These are phyloP conservation scores for Cladosporium sp. DNA, from an alignment of 2,329 filamentous ascomycete genomes.

Conservation along the genomic window DNA sequence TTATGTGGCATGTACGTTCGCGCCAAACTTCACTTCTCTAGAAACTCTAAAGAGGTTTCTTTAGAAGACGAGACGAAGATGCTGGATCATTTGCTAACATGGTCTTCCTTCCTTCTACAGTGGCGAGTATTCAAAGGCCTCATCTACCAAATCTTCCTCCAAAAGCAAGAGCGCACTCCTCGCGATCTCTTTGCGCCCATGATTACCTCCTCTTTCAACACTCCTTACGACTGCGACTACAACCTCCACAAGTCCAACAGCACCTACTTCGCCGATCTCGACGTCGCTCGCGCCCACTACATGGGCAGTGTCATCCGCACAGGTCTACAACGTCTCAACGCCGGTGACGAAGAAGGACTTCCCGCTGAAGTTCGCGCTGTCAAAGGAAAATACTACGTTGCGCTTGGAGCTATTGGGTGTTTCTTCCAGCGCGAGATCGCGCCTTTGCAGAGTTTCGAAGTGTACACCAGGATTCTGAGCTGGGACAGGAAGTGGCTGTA, in stretches of 20 bases:
- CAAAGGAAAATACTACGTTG: conserved; percentile 41
- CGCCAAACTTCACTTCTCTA: not conserved
- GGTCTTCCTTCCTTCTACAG: conserved; percentile 28
- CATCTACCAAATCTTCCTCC: conserved; percentile 45
- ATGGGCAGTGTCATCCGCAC: conserved; percentile 58
- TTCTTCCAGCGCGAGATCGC: conserved; percentile 41
- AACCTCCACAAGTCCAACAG: conserved; percentile 81
- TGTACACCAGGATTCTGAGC: conserved; percentile 13
- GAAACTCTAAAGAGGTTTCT: not conserved
- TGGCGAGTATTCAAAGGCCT: conserved; percentile 47
- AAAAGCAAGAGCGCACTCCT: conserved; percentile 46
- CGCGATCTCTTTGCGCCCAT: conserved; percentile 70
- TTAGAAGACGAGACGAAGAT: not conserved
- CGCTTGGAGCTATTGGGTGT: conserved; percentile 49
- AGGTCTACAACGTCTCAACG: conserved; percentile 41
- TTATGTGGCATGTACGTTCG: conserved; percentile 68
- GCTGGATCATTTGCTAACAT: not conserved
- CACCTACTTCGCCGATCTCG: conserved; percentile 86
- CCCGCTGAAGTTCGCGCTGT: conserved; percentile 30
- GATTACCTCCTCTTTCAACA: conserved; percentile 65
- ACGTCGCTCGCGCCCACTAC: conserved; percentile 78
- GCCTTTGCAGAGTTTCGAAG: conserved; percentile 8
- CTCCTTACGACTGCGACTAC: conserved; percentile 79
- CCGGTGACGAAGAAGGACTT: conserved; percentile 37
- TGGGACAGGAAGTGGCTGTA: conserved; percentile 20